phyloP scores from a whole-genome alignment of 371 early-diverging fungal species.

The Vairimorpha ceranae region DNA sequence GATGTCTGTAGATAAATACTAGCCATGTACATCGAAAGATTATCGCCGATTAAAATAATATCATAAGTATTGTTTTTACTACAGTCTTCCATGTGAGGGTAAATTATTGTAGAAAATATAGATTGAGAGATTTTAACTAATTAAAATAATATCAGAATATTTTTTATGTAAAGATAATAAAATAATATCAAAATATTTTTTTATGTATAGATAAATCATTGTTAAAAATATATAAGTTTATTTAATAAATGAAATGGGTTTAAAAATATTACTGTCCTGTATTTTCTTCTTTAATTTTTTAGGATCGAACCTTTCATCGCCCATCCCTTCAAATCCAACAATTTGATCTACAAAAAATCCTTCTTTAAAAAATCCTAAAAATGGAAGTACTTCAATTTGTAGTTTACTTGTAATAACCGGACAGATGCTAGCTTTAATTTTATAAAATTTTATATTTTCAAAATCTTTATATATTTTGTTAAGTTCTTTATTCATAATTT shows the following conservation, averaged over 20 bases:
- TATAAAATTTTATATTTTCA: slow-evolving; percentile 51
- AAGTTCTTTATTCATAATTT: slow-evolving; percentile 54
- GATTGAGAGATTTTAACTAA: too few relatives aligned
- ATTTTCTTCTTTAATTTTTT: slow-evolving; percentile 32
- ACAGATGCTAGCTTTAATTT: slow-evolving; percentile 49
- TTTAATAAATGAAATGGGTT: slow-evolving; percentile 24
- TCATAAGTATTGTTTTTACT: neutral
- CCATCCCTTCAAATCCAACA: slow-evolving; percentile 61
- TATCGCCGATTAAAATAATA: slow-evolving; percentile 28
- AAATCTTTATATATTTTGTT: slow-evolving; percentile 44
- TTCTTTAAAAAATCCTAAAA: slow-evolving; percentile 58
- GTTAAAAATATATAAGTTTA: neutral
- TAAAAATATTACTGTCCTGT: slow-evolving; percentile 28
- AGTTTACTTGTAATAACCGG: slow-evolving; percentile 45
- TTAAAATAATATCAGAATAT: neutral
- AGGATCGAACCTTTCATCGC: slow-evolving; percentile 33
- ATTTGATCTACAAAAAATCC: slow-evolving; percentile 61
- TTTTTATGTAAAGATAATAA: neutral
- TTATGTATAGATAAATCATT: neutral
- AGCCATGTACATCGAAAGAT: slow-evolving; percentile 36
- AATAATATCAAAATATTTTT: neutral
- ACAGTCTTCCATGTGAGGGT: neutral
- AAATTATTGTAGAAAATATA: neutral
- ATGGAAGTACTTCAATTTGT: slow-evolving; percentile 56
- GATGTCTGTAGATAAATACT: slow-evolving; percentile 50